Base-by-base conservation (phyloP, 345 rosid genomes). In the Kernera saxatilis region DNA sequence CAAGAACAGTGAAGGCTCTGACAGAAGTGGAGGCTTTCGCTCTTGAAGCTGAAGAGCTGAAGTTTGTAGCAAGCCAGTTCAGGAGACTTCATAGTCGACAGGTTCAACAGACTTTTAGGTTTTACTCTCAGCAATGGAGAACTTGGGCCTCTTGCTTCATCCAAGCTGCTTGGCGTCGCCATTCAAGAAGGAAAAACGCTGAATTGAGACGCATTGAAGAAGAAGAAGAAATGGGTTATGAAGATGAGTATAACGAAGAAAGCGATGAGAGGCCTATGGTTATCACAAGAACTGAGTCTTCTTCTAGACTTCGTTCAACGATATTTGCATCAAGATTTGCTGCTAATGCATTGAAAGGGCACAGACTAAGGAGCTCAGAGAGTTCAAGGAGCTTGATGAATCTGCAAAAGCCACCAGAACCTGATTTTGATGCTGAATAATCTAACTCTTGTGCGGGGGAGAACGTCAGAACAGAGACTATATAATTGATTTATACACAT, bases 81-180 rank as follows among this genome's bases (percentile, higher is more conserved):
- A 81, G 96, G 73, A 81, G 98, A 8, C 88, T 92, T 17, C 98
- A 92, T 60, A 92, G 96, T 29, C 74, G 93, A 61, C 98, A 87
- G 70, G 87, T 92, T 21, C 93, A 89, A 50, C 97, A 91, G 37
- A 91, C 96, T 1, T 91, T 91, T 72, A 84, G 97, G 4, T 88
- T 88, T 82, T 91, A 91, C 78, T 91, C 97, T 1, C 97, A 91
- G 67, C 97, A 91, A 59, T 92, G 98, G 98, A 84, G 96, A 73
- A 92, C 98, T 10, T 92, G 96, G 97, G 97, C 96, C 37, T 69
- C 97, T 29, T 71, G 82, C 78, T 86, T 92, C 30, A 87, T 89
- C 58, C 98, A 92, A 72, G 83, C 96, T 5, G 79, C 94, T 5
- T 92, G 92, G 96, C 78, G 96, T 13, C 79, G 90, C 23, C 80